phyloP scores from a whole-genome alignment of 2,329 filamentous ascomycete species.

The Apiospora pterosperma region DNA sequence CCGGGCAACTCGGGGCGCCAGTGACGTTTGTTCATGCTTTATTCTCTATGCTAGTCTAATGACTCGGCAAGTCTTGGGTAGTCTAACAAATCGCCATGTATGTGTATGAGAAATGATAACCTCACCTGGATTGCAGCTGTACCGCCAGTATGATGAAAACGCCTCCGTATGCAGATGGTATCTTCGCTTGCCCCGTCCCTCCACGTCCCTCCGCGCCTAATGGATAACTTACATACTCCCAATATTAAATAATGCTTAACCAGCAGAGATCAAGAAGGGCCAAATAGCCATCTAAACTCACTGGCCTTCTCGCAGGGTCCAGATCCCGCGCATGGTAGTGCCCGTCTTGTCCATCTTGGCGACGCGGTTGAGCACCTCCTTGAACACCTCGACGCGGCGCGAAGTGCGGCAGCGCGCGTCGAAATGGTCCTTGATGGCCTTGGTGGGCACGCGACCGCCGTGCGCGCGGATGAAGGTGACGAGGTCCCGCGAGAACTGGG shows the following conservation, averaged over 20 bases:
- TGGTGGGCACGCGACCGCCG: slow-evolving; percentile 74
- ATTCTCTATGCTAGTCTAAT: neutral
- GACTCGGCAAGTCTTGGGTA: neutral
- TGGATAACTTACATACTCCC: neutral
- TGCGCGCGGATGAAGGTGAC: slow-evolving; percentile 73
- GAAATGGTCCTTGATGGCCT: slow-evolving; percentile 88
- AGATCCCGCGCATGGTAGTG: slow-evolving; percentile 50
- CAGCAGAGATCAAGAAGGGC: neutral
- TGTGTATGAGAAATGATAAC: too few relatives aligned
- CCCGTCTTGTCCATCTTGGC: slow-evolving; percentile 65
- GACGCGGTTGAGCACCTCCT: slow-evolving; percentile 72
- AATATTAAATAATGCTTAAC: neutral
- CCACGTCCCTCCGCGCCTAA: neutral
- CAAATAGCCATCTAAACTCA: neutral
- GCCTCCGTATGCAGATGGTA: neutral
- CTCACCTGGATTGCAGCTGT: too few relatives aligned
- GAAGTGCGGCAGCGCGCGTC: slow-evolving; percentile 71
- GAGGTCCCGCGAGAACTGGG: neutral
- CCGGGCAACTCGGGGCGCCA: neutral
- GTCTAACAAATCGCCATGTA: neutral
- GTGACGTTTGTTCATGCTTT: neutral
- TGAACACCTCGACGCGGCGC: slow-evolving; percentile 74
- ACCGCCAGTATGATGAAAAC: neutral
- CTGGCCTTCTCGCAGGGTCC: slow-evolving; percentile 26
- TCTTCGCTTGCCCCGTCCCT: neutral